phyloP scores from a whole-genome alignment of 768 basidiomycete species.

The Albatrellus ellisii region DNA sequence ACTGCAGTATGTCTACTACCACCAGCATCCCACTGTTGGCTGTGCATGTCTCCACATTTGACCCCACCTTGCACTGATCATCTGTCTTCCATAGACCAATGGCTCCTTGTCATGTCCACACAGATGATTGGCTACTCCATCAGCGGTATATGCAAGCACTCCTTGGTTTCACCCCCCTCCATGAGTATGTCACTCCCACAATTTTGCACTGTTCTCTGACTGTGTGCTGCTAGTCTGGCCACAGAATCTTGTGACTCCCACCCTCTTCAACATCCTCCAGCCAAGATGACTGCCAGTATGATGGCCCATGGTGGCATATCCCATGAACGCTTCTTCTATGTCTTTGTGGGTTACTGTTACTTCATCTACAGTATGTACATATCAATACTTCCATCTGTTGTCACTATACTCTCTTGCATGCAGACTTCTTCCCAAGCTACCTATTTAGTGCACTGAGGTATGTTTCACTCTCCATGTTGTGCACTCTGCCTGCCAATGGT shows the following conservation, averaged over 20 bases:
- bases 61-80: neutral
- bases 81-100: slow-evolving; percentile 15
- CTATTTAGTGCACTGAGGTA: too few species aligned
- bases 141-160: slow-evolving; percentile 28
- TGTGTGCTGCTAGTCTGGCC: too few species aligned
- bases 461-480: too few species aligned
- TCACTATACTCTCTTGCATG: neutral
- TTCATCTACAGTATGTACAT: slow-evolving; percentile 37
- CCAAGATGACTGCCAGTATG: slow-evolving; percentile 26
- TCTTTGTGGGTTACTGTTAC: slow-evolving; percentile 24
- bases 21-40: slow-evolving; percentile 23
- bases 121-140: slow-evolving; percentile 28
- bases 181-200: too few species aligned
- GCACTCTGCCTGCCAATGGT: too few species aligned
- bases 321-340: slow-evolving; percentile 39
- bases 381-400: slow-evolving; percentile 56
- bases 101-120: slow-evolving; percentile 28
- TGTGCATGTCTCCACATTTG: slow-evolving; percentile 14
- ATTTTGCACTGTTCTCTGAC: too few species aligned
- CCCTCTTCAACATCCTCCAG: slow-evolving; percentile 31
- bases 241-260: slow-evolving; percentile 25
- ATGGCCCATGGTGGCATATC: slow-evolving; percentile 31
- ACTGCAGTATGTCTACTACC: slow-evolving; percentile 32
- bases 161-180: slow-evolving; percentile 29
- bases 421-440: neutral